A percentile compares a stretch with the other conserved stretches of the same genome.
Conservation (phyloP, 306 rosid species). For the Castanopsis chinensis region DNA sequence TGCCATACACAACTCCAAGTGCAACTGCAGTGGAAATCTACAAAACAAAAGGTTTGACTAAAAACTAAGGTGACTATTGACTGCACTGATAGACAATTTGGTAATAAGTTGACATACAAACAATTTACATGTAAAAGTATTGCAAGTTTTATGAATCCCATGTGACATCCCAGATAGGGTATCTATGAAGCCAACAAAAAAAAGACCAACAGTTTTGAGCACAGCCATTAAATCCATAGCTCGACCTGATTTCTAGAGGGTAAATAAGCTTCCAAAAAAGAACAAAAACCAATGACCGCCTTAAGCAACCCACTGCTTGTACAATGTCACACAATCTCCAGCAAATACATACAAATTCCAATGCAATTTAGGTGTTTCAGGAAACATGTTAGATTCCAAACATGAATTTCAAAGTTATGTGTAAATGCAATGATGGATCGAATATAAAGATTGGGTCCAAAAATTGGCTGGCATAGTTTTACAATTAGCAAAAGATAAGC, state of each 20-base stretch:
- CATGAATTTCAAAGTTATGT: neutral
- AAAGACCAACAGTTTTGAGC: neutral
- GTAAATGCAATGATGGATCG: neutral
- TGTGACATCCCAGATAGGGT: neutral
- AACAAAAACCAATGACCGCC: neutral
- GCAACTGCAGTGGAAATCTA: constrained; percentile 80
- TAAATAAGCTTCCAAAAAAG: neutral
- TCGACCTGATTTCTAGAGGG: neutral
- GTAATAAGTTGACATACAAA: neutral
- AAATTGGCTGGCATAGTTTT: constrained; percentile 5
- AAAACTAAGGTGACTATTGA: neutral
- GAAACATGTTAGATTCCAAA: neutral
- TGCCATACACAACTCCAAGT: constrained; percentile 64
- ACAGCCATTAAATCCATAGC: neutral
- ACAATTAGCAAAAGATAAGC: constrained; percentile 17
- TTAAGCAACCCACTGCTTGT: too few relatives aligned
- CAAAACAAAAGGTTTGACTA: constrained; percentile 22
- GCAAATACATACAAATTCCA: too few relatives aligned
- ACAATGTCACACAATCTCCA: neutral
- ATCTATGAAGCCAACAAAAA: neutral
- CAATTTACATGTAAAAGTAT: neutral
- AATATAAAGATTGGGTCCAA: neutral
- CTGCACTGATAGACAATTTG: neutral
- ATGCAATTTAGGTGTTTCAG: neutral
- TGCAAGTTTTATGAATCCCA: neutral